Evolutionary conservation across 306 rosid genomes (phyloP).

Genomic region (Albizia julibrissin): DNA sequence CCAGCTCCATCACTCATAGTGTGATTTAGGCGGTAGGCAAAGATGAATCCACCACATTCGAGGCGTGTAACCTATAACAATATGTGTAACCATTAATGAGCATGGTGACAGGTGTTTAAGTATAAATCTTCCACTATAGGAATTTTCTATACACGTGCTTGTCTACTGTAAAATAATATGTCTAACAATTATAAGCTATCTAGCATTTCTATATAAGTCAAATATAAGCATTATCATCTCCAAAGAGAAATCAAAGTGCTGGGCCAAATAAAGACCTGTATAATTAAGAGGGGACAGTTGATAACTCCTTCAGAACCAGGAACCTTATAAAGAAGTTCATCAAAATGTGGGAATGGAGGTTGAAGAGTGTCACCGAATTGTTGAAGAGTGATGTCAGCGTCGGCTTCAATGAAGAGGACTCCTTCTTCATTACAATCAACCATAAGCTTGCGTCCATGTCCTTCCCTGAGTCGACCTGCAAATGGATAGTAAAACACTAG

Average conservation of each 20-base stretch:
- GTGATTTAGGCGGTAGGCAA: neutral
- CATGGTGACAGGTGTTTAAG: too few species aligned
- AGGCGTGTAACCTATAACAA: neutral
- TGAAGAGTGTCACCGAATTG: constrained; percentile 33
- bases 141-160: too few species aligned
- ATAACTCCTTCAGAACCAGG: constrained; percentile 12
- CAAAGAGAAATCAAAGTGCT: neutral
- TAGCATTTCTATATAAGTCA: too few species aligned
- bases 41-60: constrained; percentile 4
- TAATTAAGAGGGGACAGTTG: constrained; percentile 33
- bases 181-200: too few species aligned
- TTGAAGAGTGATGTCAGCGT: constrained; percentile 40
- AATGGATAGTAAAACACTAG: too few species aligned
- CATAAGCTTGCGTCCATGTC: constrained; percentile 14
- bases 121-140: too few species aligned
- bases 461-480: constrained; percentile 13
- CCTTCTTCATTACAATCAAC: constrained; percentile 59
- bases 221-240: too few species aligned
- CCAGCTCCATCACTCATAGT: neutral
- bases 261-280: constrained; percentile 39
- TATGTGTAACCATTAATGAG: too few species aligned
- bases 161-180: too few species aligned
- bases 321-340: constrained; percentile 46
- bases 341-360: constrained; percentile 41
- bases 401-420: constrained; percentile 48